Evolutionary conservation across 2,329 filamentous ascomycete species (phyloP).

Genomic region (Bipolaris zeicola): DNA sequence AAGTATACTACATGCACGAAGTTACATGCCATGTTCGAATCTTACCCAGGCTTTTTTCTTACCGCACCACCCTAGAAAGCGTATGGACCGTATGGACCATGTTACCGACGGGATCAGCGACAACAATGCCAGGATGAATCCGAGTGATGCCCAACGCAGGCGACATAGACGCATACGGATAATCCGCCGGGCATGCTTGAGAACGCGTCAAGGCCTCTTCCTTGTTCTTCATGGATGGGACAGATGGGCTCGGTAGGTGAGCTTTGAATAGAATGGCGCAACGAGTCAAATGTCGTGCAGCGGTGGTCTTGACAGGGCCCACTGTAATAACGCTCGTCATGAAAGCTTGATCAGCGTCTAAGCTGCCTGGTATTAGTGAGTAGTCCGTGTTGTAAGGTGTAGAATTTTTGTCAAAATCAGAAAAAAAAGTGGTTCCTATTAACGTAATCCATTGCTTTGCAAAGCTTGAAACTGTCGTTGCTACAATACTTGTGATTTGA

Average conservation of each 20-base stretch:
- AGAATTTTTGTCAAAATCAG: background rate
- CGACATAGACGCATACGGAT: background rate
- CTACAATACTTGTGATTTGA: background rate
- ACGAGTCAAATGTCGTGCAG: slow-evolving; percentile 10
- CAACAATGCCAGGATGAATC: background rate
- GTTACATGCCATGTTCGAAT: background rate
- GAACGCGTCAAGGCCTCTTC: background rate
- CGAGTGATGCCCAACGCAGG: slow-evolving; percentile 14
- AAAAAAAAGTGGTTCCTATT: background rate
- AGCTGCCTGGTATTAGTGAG: background rate
- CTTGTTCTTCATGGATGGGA: background rate
- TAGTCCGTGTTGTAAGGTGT: background rate
- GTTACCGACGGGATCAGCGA: background rate
- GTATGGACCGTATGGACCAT: background rate
- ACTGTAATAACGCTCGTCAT: background rate
- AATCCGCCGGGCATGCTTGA: background rate
- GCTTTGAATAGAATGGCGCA: background rate
- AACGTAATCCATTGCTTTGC: background rate
- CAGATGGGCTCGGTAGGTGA: background rate
- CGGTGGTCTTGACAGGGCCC: background rate
- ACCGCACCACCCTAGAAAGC: background rate
- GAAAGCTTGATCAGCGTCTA: slow-evolving; percentile 5
- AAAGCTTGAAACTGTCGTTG: background rate
- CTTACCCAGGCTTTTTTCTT: background rate
- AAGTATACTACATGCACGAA: background rate